Evolutionary conservation across 2,329 filamentous ascomycete species (phyloP).

Genomic region (Phyllosticta ampelicida): DNA sequence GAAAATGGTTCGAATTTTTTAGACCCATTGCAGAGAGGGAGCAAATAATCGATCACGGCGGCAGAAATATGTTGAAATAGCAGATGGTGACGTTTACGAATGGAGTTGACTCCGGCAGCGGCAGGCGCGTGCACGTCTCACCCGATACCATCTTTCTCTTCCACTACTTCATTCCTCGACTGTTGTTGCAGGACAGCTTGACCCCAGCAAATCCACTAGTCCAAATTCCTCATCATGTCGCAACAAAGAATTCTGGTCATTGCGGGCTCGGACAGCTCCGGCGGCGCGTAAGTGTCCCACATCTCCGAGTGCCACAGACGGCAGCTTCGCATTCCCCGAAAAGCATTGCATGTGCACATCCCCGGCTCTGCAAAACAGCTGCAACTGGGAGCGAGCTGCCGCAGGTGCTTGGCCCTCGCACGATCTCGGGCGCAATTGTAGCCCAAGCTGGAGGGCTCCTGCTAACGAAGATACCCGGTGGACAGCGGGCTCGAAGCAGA

Average conservation of each 20-base stretch:
- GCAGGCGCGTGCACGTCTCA: neutral
- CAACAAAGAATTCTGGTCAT: slow-evolving; percentile 59
- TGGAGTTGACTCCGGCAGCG: neutral
- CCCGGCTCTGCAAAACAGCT: neutral
- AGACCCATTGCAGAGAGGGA: neutral
- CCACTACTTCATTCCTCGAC: neutral
- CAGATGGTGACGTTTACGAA: neutral
- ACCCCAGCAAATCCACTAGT: neutral
- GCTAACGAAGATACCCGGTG: neutral
- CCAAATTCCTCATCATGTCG: slow-evolving; percentile 16
- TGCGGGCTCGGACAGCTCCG: slow-evolving; percentile 82
- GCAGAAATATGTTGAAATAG: neutral
- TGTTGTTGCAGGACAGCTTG: neutral
- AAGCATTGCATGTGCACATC: neutral
- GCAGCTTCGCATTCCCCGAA: neutral
- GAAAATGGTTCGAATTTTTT: neutral
- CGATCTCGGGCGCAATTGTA: too few species aligned
- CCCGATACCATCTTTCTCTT: neutral
- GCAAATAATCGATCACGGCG: neutral
- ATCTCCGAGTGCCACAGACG: slow-evolving; percentile 2
- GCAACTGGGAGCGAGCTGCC: neutral
- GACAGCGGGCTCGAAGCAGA: slow-evolving; percentile 84
- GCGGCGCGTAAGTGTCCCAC: slow-evolving; percentile 60
- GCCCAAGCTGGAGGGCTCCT: neutral
- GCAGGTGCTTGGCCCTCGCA: neutral